Conservation (phyloP, 305 asterid species). For the Fraxinus angustifolia region DNA sequence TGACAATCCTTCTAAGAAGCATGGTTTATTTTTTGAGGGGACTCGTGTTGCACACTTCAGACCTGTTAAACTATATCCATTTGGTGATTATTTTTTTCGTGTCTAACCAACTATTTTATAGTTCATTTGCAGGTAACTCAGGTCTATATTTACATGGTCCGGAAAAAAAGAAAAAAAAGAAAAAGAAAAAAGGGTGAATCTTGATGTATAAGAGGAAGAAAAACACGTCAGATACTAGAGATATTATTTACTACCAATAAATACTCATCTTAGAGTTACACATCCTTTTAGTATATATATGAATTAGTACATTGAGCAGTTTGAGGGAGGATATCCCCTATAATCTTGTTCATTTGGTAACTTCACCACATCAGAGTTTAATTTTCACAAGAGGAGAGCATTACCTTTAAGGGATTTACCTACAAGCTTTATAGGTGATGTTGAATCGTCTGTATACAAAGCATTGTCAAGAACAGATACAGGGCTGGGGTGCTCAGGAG, state of each 20-base stretch:
- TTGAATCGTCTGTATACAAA: conserved; percentile 46
- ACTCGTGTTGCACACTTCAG: background rate
- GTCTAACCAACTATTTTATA: background rate
- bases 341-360: background rate
- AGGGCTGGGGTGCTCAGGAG: conserved; percentile 74
- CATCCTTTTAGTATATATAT: background rate
- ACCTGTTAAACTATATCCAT: background rate
- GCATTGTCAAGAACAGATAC: conserved; percentile 68
- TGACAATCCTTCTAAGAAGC: background rate
- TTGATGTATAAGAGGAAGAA: background rate
- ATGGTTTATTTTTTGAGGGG: background rate
- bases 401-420: conserved; percentile 54
- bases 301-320: background rate
- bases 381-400: conserved; percentile 4
- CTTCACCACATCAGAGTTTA: background rate
- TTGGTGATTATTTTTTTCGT: background rate
- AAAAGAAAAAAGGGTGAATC: background rate
- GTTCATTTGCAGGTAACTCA: background rate
- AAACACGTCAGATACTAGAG: background rate
- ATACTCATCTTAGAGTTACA: background rate
- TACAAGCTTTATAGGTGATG: conserved; percentile 49
- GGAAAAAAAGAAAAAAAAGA: background rate
- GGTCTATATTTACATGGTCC: background rate
- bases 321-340: background rate
- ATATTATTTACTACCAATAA: background rate